phyloP scores from a whole-genome alignment of 192 early-diverging fungal species.

The Diversispora eburnea region DNA sequence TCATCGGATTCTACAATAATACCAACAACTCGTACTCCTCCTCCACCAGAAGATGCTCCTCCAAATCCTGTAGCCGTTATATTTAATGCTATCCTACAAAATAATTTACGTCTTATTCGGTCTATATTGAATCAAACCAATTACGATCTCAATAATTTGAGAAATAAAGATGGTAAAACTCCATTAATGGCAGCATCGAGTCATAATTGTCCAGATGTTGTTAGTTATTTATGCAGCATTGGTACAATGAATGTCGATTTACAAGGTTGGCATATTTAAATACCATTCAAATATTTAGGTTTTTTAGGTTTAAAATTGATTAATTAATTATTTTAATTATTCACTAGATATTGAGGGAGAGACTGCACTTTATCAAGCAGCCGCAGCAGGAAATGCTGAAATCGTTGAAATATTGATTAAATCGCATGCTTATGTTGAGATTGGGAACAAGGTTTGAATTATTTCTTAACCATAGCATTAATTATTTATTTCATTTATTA shows the following conservation, averaged over 20 bases:
- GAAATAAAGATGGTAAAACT: constrained; percentile 39
- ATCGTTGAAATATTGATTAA: constrained; percentile 38
- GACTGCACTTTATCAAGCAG: constrained; percentile 42
- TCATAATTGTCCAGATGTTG: constrained; percentile 37
- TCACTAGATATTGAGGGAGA: constrained; percentile 43
- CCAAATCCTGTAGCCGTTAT: constrained; percentile 32
- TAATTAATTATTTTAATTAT: constrained; percentile 4
- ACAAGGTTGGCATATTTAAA: constrained; percentile 30
- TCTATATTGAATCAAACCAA: constrained; percentile 35
- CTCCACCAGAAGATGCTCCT: background rate
- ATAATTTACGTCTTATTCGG: constrained; percentile 38
- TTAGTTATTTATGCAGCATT: constrained; percentile 31
- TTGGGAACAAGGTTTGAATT: constrained; percentile 35
- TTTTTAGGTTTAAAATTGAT: background rate
- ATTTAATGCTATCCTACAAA: constrained; percentile 39
- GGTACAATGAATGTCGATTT: constrained; percentile 31
- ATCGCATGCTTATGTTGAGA: constrained; percentile 34
- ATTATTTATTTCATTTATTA: background rate
- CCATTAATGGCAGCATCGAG: constrained; percentile 44
- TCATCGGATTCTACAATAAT: constrained; percentile 28
- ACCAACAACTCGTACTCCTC: constrained; percentile 28
- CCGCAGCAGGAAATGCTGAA: constrained; percentile 36
- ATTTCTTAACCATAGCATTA: background rate
- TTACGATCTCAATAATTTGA: constrained; percentile 35
- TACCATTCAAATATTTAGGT: background rate